phyloP scores from a whole-genome alignment of 208 protist genomes.

The Leishmania mexicana region DNA sequence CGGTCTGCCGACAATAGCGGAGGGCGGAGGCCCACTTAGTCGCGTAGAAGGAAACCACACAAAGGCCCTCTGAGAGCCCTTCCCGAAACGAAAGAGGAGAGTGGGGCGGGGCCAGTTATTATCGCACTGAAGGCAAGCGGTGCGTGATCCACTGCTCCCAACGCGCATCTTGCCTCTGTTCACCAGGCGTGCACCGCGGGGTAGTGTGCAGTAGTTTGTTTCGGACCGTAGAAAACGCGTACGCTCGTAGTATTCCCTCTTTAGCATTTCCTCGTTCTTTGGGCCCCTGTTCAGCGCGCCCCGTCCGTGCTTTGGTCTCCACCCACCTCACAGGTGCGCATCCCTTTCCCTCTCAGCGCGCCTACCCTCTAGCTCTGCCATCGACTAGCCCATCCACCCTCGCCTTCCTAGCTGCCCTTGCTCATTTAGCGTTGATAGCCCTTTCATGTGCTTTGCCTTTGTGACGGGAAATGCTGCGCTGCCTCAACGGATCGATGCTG shows the following conservation, averaged over 20 bases:
- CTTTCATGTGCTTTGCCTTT: not conserved
- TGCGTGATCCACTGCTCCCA: not conserved
- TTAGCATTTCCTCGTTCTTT: not conserved
- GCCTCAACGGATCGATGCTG: constrained; percentile 34
- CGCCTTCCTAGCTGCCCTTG: not conserved
- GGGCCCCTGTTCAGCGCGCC: not conserved
- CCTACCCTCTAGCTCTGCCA: not conserved
- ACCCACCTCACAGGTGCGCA: not conserved
- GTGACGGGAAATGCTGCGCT: constrained; percentile 35
- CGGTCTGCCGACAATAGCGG: not conserved
- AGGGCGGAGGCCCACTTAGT: not conserved
- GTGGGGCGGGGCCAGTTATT: not conserved
- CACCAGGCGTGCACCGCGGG: not conserved
- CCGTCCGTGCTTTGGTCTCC: not conserved
- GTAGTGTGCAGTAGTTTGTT: not conserved
- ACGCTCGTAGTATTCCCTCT: not conserved
- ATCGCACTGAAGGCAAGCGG: not conserved
- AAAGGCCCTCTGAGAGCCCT: not conserved
- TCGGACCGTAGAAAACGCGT: not conserved
- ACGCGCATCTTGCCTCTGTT: not conserved
- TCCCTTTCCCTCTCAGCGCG: not conserved
- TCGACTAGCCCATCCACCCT: not conserved
- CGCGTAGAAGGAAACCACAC: not conserved
- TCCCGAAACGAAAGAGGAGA: not conserved
- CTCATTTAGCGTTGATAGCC: not conserved